A percentile compares a stretch with the other conserved stretches of the same genome.
These are phyloP conservation scores for Brachypodium distachyon DNA, from an alignment of 202 grass and related monocot genomes.

Conservation along the genomic window DNA sequence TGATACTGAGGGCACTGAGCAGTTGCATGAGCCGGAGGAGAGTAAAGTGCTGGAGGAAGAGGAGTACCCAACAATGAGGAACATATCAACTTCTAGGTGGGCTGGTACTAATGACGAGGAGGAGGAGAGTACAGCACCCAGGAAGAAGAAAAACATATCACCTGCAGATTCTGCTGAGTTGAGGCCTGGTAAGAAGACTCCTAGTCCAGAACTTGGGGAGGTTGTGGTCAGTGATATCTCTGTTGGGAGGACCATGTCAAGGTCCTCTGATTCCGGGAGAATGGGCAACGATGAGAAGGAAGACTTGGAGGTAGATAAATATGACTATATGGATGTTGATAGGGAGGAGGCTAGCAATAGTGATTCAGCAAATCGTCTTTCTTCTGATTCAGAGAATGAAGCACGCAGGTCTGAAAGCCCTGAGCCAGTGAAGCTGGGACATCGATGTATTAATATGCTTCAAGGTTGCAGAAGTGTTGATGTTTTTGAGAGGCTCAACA, in stretches of 20 bases:
- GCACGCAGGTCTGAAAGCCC: constrained; percentile 39
- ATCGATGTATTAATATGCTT: constrained; percentile 94
- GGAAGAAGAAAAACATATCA: constrained; percentile 47
- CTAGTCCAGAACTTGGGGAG: constrained; percentile 83
- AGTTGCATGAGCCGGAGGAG: constrained; percentile 26
- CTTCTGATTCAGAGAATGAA: constrained; percentile 51
- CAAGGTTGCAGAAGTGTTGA: constrained; percentile 96
- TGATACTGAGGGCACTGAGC: constrained; percentile 16
- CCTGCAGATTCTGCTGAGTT: constrained; percentile 28
- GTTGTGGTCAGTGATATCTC: constrained; percentile 59
- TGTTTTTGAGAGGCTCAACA: constrained; percentile 95
- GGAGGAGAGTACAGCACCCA: constrained; percentile 6
- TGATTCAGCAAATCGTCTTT: constrained; percentile 21
- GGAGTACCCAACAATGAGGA: constrained; percentile 52
- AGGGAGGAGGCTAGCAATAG: constrained; percentile 31
- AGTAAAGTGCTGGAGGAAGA: constrained; percentile 53
- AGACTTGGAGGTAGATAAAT: constrained; percentile 29
- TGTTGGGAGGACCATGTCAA: constrained; percentile 45
- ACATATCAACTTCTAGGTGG: constrained; percentile 92
- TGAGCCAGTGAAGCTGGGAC: constrained; percentile 45
- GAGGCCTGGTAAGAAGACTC: constrained; percentile 31
- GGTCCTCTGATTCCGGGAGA: constrained; percentile 62
- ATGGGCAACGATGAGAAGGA: constrained; percentile 29
- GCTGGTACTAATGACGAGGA: constrained; percentile 64
- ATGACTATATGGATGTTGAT: constrained; percentile 78